Evolutionary conservation across 108 stramenopile genomes (phyloP).

Genomic region (Skeletonema menzelii): DNA sequence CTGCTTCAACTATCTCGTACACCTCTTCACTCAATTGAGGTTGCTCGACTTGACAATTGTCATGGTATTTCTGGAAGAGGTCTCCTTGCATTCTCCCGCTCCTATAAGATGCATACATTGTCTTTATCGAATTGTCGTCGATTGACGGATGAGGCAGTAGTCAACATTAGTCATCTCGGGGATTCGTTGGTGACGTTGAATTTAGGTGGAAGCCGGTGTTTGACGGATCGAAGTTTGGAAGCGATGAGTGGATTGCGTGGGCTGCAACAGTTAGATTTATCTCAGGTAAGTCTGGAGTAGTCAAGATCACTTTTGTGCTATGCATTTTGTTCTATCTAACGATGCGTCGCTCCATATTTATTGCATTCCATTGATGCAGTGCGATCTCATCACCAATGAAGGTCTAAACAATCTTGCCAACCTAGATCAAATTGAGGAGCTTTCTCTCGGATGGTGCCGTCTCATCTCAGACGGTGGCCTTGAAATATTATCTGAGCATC

Average conservation of each 20-base stretch:
- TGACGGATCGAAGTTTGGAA: constrained; percentile 72
- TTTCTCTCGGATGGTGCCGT: constrained; percentile 85
- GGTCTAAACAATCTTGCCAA: constrained; percentile 59
- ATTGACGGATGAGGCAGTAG: constrained; percentile 77
- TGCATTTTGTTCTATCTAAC: not conserved
- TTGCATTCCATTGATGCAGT: constrained; percentile 16
- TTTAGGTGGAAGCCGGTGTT: constrained; percentile 81
- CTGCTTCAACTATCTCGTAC: constrained; percentile 58
- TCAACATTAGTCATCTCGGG: constrained; percentile 71
- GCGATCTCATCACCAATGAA: constrained; percentile 80
- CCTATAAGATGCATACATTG: constrained; percentile 65
- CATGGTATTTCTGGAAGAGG: constrained; percentile 73
- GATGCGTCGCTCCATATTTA: not conserved
- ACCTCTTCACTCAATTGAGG: constrained; percentile 60
- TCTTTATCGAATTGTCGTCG: constrained; percentile 79
- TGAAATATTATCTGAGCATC: constrained; percentile 54
- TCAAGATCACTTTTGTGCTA: not conserved
- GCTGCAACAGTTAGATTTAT: constrained; percentile 66
- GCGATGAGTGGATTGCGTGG: constrained; percentile 48
- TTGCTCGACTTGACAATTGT: constrained; percentile 73
- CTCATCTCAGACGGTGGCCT: constrained; percentile 65
- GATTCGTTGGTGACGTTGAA: constrained; percentile 50
- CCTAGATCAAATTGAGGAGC: constrained; percentile 62
- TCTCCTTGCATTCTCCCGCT: constrained; percentile 59
- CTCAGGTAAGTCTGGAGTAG: constrained; percentile 39